phyloP scores from a whole-genome alignment of 768 basidiomycete species.

The Suillus spraguei region DNA sequence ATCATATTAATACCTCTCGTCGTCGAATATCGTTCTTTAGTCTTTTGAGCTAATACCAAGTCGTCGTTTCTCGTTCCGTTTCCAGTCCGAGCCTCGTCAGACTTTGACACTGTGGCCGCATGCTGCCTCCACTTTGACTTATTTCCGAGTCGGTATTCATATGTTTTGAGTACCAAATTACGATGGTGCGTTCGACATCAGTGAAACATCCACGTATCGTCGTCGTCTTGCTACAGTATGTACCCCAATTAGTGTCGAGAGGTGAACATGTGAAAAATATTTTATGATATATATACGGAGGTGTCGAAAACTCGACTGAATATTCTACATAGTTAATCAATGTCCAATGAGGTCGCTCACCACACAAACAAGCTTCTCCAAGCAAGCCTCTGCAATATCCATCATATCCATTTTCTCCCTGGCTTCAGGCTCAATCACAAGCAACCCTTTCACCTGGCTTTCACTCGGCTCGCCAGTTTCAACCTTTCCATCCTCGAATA shows the following conservation, averaged over 20 bases:
- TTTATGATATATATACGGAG: background rate
- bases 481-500: slow-evolving; percentile 77
- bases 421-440: slow-evolving; percentile 57
- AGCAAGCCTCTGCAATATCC: slow-evolving; percentile 60
- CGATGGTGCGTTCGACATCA: background rate
- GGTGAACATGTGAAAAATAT: background rate
- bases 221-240: background rate
- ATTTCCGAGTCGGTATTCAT: slow-evolving; percentile 16
- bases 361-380: slow-evolving; percentile 41
- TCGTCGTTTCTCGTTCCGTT: no score
- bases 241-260: background rate
- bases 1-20: no score
- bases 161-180: slow-evolving; percentile 14
- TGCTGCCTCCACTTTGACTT: slow-evolving; percentile 12
- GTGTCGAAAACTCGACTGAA: background rate
- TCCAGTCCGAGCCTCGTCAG: no score
- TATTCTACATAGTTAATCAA: background rate
- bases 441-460: slow-evolving; percentile 50
- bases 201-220: background rate
- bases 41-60: no score
- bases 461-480: slow-evolving; percentile 58
- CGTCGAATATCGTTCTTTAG: no score
- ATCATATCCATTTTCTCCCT: slow-evolving; percentile 63
- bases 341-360: background rate
- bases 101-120: no score